phyloP scores from a whole-genome alignment of 2,329 filamentous ascomycete species.

The Talaromyces sp. region DNA sequence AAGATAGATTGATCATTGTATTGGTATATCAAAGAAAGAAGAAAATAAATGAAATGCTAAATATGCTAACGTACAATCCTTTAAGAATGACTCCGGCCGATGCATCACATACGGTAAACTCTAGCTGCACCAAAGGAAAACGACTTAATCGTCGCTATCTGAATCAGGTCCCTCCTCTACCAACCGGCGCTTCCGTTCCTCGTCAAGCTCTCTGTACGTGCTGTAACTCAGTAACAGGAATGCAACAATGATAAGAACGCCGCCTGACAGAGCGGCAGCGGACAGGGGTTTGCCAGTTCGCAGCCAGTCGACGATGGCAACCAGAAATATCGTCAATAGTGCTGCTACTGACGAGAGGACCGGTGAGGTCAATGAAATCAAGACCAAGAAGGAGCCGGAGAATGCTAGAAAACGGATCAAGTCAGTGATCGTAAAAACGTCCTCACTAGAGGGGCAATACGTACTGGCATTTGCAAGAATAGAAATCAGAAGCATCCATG shows the following conservation, averaged over 20 bases:
- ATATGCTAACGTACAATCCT: not conserved
- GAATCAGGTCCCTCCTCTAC: conserved; percentile 40
- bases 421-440: not conserved
- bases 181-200: conserved; percentile 63
- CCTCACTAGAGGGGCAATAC: conserved; percentile 23
- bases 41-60: not conserved
- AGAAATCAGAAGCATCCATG: conserved; percentile 72
- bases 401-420: conserved; percentile 52
- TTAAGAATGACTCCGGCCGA: conserved; percentile 6
- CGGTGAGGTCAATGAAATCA: conserved; percentile 88
- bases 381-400: conserved; percentile 83
- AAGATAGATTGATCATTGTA: not conserved
- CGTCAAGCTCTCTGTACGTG: conserved; percentile 87
- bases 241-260: conserved; percentile 77
- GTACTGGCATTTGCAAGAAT: conserved; percentile 77
- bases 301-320: conserved; percentile 85
- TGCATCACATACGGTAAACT: not conserved
- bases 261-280: conserved; percentile 71
- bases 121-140: not conserved
- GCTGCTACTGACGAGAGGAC: conserved; percentile 90
- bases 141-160: conserved; percentile 36
- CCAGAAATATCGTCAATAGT: conserved; percentile 92
- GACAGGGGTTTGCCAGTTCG: conserved; percentile 73
- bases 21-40: not conserved
- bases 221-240: conserved; percentile 86